Percentiles rank a stretch among this genome's conserved stretches.
Evolutionary conservation across 2,329 filamentous ascomycete genomes (phyloP).

Genomic region (Pyricularia grisea): DNA sequence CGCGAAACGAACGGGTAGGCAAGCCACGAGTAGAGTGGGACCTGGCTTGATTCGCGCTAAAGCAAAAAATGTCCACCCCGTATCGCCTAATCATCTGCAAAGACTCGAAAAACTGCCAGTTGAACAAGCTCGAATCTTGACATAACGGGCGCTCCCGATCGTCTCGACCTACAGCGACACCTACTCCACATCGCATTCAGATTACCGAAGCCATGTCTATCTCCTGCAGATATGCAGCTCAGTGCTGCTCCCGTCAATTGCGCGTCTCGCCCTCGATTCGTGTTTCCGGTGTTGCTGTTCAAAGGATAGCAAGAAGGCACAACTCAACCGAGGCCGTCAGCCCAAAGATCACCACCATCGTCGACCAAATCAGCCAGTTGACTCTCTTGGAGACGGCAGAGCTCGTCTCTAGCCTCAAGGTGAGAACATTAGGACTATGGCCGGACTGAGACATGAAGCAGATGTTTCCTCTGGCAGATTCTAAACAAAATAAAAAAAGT

Average conservation of each 20-base stretch:
- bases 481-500: not conserved
- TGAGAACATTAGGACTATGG: slow-evolving; percentile 27
- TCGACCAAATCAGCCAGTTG: slow-evolving; percentile 98
- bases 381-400: slow-evolving; percentile 96
- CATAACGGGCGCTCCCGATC: not conserved
- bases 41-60: not conserved
- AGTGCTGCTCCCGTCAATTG: slow-evolving; percentile 55
- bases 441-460: not conserved
- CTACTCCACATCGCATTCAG: not conserved
- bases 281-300: slow-evolving; percentile 35
- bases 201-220: slow-evolving; percentile 38
- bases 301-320: slow-evolving; percentile 62
- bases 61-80: slow-evolving; percentile 1
- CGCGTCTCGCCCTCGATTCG: slow-evolving; percentile 38
- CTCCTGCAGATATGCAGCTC: slow-evolving; percentile 53
- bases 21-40: not conserved
- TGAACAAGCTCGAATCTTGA: not conserved
- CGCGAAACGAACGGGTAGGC: not conserved
- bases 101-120: slow-evolving; percentile 1
- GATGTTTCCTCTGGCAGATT: not conserved
- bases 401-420: slow-evolving; percentile 90
- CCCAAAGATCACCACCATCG: slow-evolving; percentile 89
- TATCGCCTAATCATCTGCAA: not conserved
- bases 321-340: slow-evolving; percentile 76
- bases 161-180: not conserved